Conservation (phyloP, 306 rosid species). For the Geum urbanum region DNA sequence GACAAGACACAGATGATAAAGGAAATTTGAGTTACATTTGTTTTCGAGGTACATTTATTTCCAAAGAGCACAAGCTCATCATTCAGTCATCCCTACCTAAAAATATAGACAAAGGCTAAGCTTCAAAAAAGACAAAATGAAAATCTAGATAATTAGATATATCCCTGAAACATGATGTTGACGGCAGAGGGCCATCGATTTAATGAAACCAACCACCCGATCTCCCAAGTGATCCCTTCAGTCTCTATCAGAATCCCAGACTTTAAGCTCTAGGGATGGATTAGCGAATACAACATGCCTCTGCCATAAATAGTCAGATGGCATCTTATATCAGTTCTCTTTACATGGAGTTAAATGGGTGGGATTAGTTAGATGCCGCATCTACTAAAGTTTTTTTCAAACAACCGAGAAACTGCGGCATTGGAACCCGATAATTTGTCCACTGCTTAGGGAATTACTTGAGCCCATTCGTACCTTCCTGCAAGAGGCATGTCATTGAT, state of each 20-base stretch:
- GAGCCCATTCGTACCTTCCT: constrained; percentile 88
- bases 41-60: constrained; percentile 27
- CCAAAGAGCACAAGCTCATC: constrained; percentile 17
- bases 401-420: constrained; percentile 22
- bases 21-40: background rate
- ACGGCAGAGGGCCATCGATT: constrained; percentile 7
- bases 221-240: constrained; percentile 18
- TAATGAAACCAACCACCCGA: constrained; percentile 22
- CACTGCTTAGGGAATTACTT: constrained; percentile 45
- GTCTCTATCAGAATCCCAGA: constrained; percentile 23
- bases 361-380: constrained; percentile 18
- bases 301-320: constrained; percentile 34
- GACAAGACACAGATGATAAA: constrained; percentile 2
- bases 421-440: background rate
- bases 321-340: constrained; percentile 18
- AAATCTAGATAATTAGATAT: constrained; percentile 33
- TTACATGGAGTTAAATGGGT: constrained; percentile 7
- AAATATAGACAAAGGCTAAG: constrained; percentile 41
- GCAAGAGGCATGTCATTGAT: constrained; percentile 62
- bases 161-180: constrained; percentile 33
- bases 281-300: background rate
- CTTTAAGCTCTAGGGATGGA: constrained; percentile 22
- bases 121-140: constrained; percentile 13
- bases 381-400: constrained; percentile 5
- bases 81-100: constrained; percentile 25